Percentiles rank a stretch among this genome's conserved stretches.
Evolutionary conservation across 2,329 filamentous ascomycete genomes (phyloP).

Genomic region (Colletotrichum tabaci): DNA sequence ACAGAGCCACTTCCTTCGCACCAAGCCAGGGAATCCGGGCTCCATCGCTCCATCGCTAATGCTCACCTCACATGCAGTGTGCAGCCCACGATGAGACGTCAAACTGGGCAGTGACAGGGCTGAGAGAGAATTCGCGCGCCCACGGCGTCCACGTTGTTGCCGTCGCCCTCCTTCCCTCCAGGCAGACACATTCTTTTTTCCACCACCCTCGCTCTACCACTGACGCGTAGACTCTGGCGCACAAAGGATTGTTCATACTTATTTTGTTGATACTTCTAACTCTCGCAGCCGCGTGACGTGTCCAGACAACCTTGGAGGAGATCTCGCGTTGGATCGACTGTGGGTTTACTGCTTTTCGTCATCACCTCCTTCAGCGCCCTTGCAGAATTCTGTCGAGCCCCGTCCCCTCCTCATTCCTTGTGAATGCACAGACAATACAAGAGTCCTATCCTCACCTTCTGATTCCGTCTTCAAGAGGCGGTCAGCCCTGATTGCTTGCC

Average conservation of each 20-base stretch:
- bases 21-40: neutral
- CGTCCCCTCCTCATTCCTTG: neutral
- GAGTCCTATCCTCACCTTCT: neutral
- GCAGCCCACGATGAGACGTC: slow-evolving; percentile 8
- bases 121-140: neutral
- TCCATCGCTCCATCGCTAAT: neutral
- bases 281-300: neutral
- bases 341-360: neutral
- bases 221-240: neutral
- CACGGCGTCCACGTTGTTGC: neutral
- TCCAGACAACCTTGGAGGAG: neutral
- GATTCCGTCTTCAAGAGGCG: neutral
- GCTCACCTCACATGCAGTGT: neutral
- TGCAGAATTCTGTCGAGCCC: neutral
- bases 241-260: neutral
- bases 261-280: neutral
- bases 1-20: slow-evolving; percentile 11
- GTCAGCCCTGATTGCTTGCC: slow-evolving; percentile 27
- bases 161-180: slow-evolving; percentile 1
- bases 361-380: neutral
- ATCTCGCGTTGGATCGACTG: neutral
- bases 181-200: slow-evolving; percentile 37
- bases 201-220: slow-evolving; percentile 1
- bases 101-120: slow-evolving; percentile 6
- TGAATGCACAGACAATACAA: neutral